Base-by-base conservation (phyloP, 2,329 filamentous ascomycete species). In the Penicillium sp. region DNA sequence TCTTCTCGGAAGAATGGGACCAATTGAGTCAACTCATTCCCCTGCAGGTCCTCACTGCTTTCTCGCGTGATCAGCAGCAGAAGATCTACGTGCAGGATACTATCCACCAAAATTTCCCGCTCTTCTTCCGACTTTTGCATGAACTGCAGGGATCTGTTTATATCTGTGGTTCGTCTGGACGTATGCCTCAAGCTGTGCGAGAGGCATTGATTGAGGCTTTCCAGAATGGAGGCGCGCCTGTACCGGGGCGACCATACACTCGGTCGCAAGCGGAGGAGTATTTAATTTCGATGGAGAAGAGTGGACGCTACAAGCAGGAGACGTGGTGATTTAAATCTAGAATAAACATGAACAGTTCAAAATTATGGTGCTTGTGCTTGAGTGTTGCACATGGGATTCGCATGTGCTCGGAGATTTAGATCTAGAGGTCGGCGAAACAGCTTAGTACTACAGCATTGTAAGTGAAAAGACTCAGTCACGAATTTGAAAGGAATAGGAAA, bases 1-100 rank as follows among this genome's bases (percentile, higher is more conserved):
- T 92, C 76, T 99, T 95, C 72, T 74, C 80, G 5, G 74, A 87
- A 0, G 93, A 98, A 61, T 97, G 92, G 92, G 67, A 77, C 1
- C 42, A 68, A 0, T 63, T 87, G 6, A 62, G 72, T 7, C 62
- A 70, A 1, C 57, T 72, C 1, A 72, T 81, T 1, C 73, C 77
- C 1, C 72, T 90, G 6, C 75, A 80, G 7, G 80, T 90, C 2
- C 77, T 83, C 51, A 82, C 85, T 0, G 89, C 89, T 0, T 92
- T 92, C 69, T 92, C 89, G 3, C 77, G 90, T 39, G 89, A 92
- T 62, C 86, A 89, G 68, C 69, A 66, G 33, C 76, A 82, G 52
- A 89, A 88, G 69, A 72, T 86, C 8, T 91, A 91, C 62, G 88
- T 91, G 1, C 88, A 91, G 69, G 83, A 89, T 66, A 72, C 83